Base-by-base conservation (phyloP, 768 basidiomycete genomes). In the Termitomyces sp. region DNA sequence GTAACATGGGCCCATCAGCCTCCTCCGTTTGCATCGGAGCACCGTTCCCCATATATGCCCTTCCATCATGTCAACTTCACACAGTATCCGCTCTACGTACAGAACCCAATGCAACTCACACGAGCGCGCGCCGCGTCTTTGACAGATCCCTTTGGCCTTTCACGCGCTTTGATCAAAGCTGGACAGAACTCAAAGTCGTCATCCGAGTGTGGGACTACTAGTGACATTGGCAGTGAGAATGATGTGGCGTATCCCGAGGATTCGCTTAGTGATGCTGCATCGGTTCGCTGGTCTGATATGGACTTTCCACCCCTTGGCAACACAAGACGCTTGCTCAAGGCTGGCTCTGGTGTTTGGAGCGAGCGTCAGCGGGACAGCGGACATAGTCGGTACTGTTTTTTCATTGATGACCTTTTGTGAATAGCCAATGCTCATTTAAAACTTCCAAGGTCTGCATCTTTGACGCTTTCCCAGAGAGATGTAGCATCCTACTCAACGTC, bases 1-100 rank as follows among this genome's bases (percentile, higher is more conserved):
- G 85, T 89, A 7, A 88, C 88, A 23, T 91, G 90, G 89, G 87
- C 89, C 17, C 89, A 91, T 67, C 85, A 86, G 56, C 79, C 76
- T 50, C 51, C 58, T 52, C 57, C 62, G 16, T 58, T 60, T 48
- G 58, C 51, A 27, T 46, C 52, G 21, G 64, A 65, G 23, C 59
- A 58, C 34, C 62, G 62, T 43, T 60, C 61, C 21, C 59, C 61
- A 16, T 58, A 57, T 30, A 60, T 43, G 19, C 61, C 61, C 5
- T 58, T 64, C 30, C 60, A 56, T 35, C 54, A 58, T n/a, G 47
- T 52, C 43, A 65, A 62, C 47, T 47, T 61, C 35, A 58, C 69
- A 21, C 57, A 68, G 8, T 70, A 73, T 59, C 67, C 73, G 34
- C 56, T 69, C 54, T 71, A 71, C 55, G 63, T 67, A 14, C 73